A percentile compares a stretch with the other conserved stretches of the same genome.
Evolutionary conservation across 192 early-diverging fungal genomes (phyloP).

Genomic region (Coemansia sp.): DNA sequence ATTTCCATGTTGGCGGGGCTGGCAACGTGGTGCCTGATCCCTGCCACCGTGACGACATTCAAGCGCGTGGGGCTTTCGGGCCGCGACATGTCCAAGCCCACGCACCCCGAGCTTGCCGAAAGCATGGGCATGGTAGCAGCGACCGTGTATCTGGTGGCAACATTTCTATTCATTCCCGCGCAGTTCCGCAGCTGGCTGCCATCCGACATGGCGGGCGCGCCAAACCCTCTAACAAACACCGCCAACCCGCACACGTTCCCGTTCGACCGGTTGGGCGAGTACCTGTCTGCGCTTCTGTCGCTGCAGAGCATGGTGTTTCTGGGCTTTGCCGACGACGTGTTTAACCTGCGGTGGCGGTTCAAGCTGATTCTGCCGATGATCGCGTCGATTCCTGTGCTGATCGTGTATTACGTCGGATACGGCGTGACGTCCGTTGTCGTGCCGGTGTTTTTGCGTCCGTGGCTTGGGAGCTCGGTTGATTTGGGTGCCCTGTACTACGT

Average conservation of each 20-base stretch:
- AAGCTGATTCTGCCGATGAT: constrained; percentile 93
- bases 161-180: constrained; percentile 93
- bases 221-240: no score
- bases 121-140: constrained; percentile 90
- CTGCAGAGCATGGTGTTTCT: constrained; percentile 96
- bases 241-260: constrained; percentile 22
- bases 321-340: constrained; percentile 97
- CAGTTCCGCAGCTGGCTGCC: constrained; percentile 87
- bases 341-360: constrained; percentile 94
- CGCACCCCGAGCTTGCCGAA: constrained; percentile 73
- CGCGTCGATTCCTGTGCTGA: constrained; percentile 89
- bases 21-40: constrained; percentile 72
- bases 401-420: constrained; percentile 90
- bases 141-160: constrained; percentile 78
- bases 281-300: constrained; percentile 84
- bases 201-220: no score
- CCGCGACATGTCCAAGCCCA: constrained; percentile 75
- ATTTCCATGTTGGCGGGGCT: constrained; percentile 69
- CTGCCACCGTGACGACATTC: constrained; percentile 65
- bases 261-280: constrained; percentile 75
- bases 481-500: constrained; percentile 92
- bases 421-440: constrained; percentile 86
- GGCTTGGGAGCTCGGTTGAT: constrained; percentile 70
- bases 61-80: constrained; percentile 76
- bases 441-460: constrained; percentile 75